These are phyloP conservation scores for Diaporthe longicolla DNA, from an alignment of 2,329 filamentous ascomycete genomes.

Conservation along the genomic window DNA sequence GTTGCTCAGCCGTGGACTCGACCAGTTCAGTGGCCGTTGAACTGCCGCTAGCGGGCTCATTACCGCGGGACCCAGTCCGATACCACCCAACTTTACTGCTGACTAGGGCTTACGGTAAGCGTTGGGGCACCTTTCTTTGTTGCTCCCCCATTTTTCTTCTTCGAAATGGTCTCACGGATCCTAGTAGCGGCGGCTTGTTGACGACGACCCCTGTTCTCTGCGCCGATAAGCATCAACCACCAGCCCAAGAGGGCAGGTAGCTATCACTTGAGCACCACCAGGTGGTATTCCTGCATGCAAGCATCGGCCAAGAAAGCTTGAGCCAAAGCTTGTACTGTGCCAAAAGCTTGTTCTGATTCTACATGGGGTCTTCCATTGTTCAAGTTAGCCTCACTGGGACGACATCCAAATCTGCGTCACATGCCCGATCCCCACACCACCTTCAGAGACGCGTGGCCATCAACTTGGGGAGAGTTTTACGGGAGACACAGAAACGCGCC, in stretches of 20 bases:
- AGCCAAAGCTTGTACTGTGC: neutral
- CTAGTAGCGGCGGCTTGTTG: neutral
- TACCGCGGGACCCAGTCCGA: neutral
- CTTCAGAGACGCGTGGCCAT: neutral
- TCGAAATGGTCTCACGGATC: neutral
- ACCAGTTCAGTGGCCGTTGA: neutral
- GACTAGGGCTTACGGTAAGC: neutral
- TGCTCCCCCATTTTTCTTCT: neutral
- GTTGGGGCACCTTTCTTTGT: neutral
- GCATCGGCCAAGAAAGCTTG: slow-evolving; percentile 10
- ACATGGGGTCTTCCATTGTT: neutral
- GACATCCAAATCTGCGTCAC: slow-evolving; percentile 3
- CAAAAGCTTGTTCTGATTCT: slow-evolving; percentile 18
- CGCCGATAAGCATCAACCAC: neutral
- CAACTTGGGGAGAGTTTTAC: neutral
- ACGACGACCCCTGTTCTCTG: neutral
- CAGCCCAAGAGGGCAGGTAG: slow-evolving; percentile 12
- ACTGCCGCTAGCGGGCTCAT: slow-evolving; percentile 12
- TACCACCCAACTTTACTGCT: neutral
- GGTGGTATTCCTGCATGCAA: neutral
- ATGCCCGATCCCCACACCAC: slow-evolving; percentile 9
- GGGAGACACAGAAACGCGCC: neutral
- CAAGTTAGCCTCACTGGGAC: slow-evolving; percentile 8
- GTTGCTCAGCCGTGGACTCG: too few species aligned
- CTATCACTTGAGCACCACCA: neutral